Evolutionary conservation across 192 early-diverging fungal genomes (phyloP), one percentile per base, ranked within the genome.

Genomic region (Phlyctochytrium arcticum): DNA sequence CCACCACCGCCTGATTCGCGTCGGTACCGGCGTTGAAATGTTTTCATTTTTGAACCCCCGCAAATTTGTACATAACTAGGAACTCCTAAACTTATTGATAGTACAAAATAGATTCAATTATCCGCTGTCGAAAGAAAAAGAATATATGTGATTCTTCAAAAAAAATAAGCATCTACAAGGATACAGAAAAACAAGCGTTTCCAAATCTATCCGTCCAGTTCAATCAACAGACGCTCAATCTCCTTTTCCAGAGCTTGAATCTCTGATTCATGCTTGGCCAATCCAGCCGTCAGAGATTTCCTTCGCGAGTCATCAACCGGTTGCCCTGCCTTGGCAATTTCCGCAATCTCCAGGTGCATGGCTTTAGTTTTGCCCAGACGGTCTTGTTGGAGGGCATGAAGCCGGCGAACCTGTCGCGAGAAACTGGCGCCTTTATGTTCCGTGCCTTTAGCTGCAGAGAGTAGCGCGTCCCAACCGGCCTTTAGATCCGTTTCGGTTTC

Each of bases 191-290:
- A n/a, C n/a, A n/a, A n/a, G n/a, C n/a, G n/a, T n/a, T n/a, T n/a
- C n/a, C n/a, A n/a, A n/a, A n/a, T n/a, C n/a, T n/a, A n/a, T n/a
- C n/a, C n/a, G n/a, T n/a, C n/a, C n/a, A n/a, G n/a, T n/a, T n/a
- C n/a, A n/a, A 31, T 46, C 31, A 42, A 33, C 30, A 60, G 27
- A 33, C 27, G 36, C 30, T 69, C 71, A 44, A 73, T 67, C 62
- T 76, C 32, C 49, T 55, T 55, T 6, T 53, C 62, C 27, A 69
- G 42, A 37, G 46, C 57, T 24, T 68, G 62, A 36, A 73, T 58
- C 6, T 65, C 72, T 9, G 19, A 27, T 30, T 68, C 57, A 31
- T 51, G 46, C 10, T 29, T 48, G 15, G n/a, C 57, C 30, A 68
- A 12, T 10, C 7, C 32, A 9, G 15, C 53, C 39, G 29, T 50